Evolutionary conservation across 495 filamentous ascomycete genomes (phyloP).

Genomic region (Cryomyces antarcticus): DNA sequence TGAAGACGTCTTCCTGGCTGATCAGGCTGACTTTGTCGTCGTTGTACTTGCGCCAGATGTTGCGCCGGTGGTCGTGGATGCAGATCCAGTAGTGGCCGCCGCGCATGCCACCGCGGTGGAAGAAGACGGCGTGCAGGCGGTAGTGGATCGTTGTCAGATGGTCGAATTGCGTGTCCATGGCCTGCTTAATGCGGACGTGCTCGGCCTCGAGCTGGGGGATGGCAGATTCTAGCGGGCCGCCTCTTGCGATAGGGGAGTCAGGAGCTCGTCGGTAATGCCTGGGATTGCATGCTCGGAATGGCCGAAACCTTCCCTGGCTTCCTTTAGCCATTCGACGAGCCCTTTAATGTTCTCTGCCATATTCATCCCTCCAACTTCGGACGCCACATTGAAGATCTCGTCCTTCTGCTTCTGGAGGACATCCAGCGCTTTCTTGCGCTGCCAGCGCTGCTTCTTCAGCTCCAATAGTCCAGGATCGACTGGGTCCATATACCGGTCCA

Average conservation of each 20-base stretch:
- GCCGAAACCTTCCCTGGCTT: too few relatives aligned
- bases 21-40: conserved; percentile 61
- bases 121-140: conserved; percentile 77
- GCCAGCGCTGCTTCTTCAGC: conserved; percentile 49
- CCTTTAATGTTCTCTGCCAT: too few relatives aligned
- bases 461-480: conserved; percentile 34
- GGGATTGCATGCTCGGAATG: conserved; percentile 20
- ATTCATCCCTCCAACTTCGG: too few relatives aligned
- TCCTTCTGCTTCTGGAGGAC: too few relatives aligned
- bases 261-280: conserved; percentile 21
- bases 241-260: too few relatives aligned
- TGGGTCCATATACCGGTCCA: conserved; percentile 77
- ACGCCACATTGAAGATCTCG: too few relatives aligned
- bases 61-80: conserved; percentile 67
- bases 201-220: conserved; percentile 18
- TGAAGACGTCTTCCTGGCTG: conserved; percentile 43
- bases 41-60: conserved; percentile 87
- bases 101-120: conserved; percentile 46
- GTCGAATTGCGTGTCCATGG: conserved; percentile 40
- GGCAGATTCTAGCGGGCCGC: too few relatives aligned
- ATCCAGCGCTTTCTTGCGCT: too few relatives aligned
- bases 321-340: too few relatives aligned
- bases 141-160: conserved; percentile 43
- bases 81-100: conserved; percentile 96
- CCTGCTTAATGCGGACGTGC: conserved; percentile 31